These are phyloP conservation scores for Neonectria ditissima DNA, from an alignment of 2,329 filamentous ascomycete species.

Conservation along the genomic window DNA sequence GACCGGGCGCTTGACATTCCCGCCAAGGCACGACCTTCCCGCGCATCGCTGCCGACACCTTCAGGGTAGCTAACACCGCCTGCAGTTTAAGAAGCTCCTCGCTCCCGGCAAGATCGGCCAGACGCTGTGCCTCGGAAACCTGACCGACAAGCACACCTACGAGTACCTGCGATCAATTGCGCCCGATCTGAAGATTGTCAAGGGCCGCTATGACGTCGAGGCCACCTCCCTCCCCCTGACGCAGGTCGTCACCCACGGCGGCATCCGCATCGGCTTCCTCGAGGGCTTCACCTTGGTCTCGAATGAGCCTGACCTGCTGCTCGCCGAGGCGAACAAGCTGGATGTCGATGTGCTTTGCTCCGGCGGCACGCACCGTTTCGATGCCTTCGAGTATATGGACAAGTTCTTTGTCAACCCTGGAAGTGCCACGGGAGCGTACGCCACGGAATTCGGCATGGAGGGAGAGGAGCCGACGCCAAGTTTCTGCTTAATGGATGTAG, in stretches of 20 bases:
- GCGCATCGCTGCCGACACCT: constrained; percentile 22
- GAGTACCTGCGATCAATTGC: constrained; percentile 82
- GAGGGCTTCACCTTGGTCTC: constrained; percentile 77
- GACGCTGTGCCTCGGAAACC: constrained; percentile 82
- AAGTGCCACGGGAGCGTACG: constrained; percentile 73
- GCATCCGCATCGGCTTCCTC: constrained; percentile 73
- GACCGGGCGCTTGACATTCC: constrained; percentile 93
- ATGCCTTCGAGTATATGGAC: constrained; percentile 79
- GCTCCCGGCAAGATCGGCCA: constrained; percentile 86
- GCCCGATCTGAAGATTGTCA: constrained; percentile 78
- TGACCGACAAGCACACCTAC: constrained; percentile 83
- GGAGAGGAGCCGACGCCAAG: constrained; percentile 85
- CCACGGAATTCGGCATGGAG: constrained; percentile 67
- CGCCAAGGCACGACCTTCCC: constrained; percentile 73
- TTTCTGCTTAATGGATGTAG: constrained; percentile 97
- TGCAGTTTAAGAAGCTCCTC: constrained; percentile 86
- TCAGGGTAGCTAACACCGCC: constrained; percentile 41
- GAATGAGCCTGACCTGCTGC: constrained; percentile 73
- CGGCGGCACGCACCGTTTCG: constrained; percentile 76
- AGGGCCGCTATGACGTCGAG: constrained; percentile 75
- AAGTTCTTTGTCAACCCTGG: constrained; percentile 80
- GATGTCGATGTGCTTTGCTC: constrained; percentile 78
- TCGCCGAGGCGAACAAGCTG: constrained; percentile 75
- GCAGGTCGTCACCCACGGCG: constrained; percentile 74
- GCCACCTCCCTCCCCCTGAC: constrained; percentile 73